Conservation (phyloP, 2,329 filamentous ascomycete species). For the Aspergillus bombycis region DNA sequence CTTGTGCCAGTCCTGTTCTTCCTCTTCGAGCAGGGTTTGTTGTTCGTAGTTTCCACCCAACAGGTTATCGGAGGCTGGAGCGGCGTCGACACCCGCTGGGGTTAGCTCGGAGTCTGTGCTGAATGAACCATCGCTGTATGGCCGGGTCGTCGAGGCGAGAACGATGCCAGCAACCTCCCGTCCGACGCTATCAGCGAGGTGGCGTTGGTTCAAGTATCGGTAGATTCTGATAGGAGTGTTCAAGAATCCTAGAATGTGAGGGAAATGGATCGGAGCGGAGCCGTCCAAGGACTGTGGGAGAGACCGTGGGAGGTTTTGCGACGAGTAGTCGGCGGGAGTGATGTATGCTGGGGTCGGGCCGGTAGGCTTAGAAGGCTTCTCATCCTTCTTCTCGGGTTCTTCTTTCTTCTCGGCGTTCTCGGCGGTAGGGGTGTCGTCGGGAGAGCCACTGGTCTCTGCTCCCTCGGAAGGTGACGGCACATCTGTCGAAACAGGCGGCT, state of each 20-base stretch:
- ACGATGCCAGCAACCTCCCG: slow-evolving; percentile 85
- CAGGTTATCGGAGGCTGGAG: slow-evolving; percentile 30
- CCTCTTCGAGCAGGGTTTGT: slow-evolving; percentile 64
- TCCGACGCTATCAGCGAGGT: slow-evolving; percentile 84
- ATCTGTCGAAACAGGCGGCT: slow-evolving; percentile 29
- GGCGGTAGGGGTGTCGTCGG: slow-evolving; percentile 30
- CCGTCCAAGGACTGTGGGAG: slow-evolving; percentile 75
- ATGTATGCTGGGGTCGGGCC: slow-evolving; percentile 74
- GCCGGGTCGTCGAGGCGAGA: slow-evolving; percentile 54
- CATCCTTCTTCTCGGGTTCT: slow-evolving; percentile 53
- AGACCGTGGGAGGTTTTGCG: slow-evolving; percentile 64
- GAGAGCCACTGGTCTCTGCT: slow-evolving; percentile 28
- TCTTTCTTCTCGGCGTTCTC: slow-evolving; percentile 43
- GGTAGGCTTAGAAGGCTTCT: slow-evolving; percentile 55
- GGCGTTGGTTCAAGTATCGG: slow-evolving; percentile 80
- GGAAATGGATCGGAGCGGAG: slow-evolving; percentile 73
- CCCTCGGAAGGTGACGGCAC: slow-evolving; percentile 19
- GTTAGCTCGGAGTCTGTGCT: slow-evolving; percentile 24
- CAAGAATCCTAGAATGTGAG: slow-evolving; percentile 88
- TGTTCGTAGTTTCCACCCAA: slow-evolving; percentile 60
- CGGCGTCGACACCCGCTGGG: slow-evolving; percentile 21
- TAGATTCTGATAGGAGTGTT: slow-evolving; percentile 85
- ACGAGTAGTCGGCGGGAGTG: slow-evolving; percentile 69
- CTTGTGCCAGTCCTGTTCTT: slow-evolving; percentile 85
- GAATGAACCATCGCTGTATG: slow-evolving; percentile 40